A percentile compares a stretch with the other conserved stretches of the same genome.
These are phyloP conservation scores for Cyclostephanos invisitatus DNA, from an alignment of 108 stramenopile genomes.

Conservation along the genomic window DNA sequence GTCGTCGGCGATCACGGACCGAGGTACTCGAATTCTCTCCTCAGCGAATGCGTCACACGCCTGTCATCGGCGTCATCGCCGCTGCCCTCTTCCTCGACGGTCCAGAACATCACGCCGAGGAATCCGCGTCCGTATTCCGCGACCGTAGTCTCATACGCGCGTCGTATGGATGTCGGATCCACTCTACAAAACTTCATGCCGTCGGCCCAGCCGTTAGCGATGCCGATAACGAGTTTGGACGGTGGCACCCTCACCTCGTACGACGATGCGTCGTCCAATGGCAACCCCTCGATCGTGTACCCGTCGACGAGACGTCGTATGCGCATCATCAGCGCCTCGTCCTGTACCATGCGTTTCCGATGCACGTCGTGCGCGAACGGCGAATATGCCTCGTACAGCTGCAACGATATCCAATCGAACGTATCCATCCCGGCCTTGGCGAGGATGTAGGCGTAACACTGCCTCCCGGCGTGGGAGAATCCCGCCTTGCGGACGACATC, in stretches of 20 bases:
- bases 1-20: neutral
- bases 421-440: constrained; percentile 61
- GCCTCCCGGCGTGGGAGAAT: constrained; percentile 74
- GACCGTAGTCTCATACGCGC: constrained; percentile 43
- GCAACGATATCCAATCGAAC: constrained; percentile 81
- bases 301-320: constrained; percentile 17
- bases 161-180: constrained; percentile 23
- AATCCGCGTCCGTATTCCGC: constrained; percentile 29
- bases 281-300: constrained; percentile 20
- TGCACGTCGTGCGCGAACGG: constrained; percentile 57
- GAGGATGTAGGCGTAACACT: constrained; percentile 78
- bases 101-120: constrained; percentile 79
- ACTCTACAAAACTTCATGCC: constrained; percentile 44
- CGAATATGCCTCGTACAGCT: constrained; percentile 86
- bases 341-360: constrained; percentile 11
- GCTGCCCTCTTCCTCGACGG: constrained; percentile 65
- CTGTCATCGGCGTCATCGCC: constrained; percentile 1
- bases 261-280: neutral
- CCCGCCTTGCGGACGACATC: constrained; percentile 19
- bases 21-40: constrained; percentile 1
- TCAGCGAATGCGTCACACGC: constrained; percentile 12
- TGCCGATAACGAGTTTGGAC: constrained; percentile 67
- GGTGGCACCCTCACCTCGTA: constrained; percentile 43
- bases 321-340: constrained; percentile 30
- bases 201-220: constrained; percentile 70